Base-by-base conservation (phyloP, 495 filamentous ascomycete genomes). In the Podospora tetraspora region DNA sequence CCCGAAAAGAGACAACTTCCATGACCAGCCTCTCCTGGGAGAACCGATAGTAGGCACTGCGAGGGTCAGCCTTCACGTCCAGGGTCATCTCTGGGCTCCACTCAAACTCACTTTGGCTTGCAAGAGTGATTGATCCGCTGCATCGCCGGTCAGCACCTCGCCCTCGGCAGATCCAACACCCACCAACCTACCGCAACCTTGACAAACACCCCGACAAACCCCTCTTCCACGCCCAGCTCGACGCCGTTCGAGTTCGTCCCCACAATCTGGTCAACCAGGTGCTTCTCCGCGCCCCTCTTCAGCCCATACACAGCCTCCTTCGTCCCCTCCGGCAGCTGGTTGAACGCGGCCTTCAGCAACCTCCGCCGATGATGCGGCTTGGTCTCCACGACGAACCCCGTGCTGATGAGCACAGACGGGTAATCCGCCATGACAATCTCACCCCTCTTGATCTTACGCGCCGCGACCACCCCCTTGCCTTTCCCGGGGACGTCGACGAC, bases 101-200 rank as follows among this genome's bases (percentile, higher is more conserved):
- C 11, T 19, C 32, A 37, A 22, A 69, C 80, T 77, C 69, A 82
- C 79, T 81, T 83, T 63, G 81, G 80, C 8, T 70, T 69, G 56
- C 79, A 81, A 1, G 76, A 76, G 57, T 83, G 80, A 64, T 82
- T 83, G 23, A 82, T 74, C 59, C 81, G 75, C 81, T 81, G 16
- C 2, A 10, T 57, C 57, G 68, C 63, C 13, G 64, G 63, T 58
- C 19, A 13, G 9, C 34, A 1, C 19, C 30, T 29, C 21, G 12
- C 16, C 21, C 23, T 34, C 19, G 12, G 37, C 30, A 12, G 8
- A 3, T 43, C 21, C 3, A n/a, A 12, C 8, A 22, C 10, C 13
- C 3, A n/a, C 3, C 19, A 11, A 71, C 78, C 63, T 67, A 81
- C 80, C 43, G 81, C 72, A 67, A 75, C 72, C 60, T 79, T 66